Evolutionary conservation across 1,284 basidiomycete genomes (phyloP), one percentile per base, ranked within the genome.

Genomic region (Boletus smithii): DNA sequence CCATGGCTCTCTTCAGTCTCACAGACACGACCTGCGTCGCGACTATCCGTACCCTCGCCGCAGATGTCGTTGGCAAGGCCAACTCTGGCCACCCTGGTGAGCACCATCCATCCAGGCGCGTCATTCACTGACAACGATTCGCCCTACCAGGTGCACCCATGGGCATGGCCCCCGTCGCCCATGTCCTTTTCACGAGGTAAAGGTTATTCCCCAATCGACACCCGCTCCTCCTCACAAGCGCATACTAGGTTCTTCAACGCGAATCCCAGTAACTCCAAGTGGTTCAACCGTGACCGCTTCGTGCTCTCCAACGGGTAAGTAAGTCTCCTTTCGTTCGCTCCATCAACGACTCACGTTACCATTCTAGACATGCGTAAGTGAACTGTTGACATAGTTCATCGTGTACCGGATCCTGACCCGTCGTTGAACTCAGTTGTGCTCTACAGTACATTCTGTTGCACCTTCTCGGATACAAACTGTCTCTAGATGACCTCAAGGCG

Each of bases 51-150:
- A 79, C 81, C 43, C 77, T 86, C 50, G 80, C 85, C 43, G 87
- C 82, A 33, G 84, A 88, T 73, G 73, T 81, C 54, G 83, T 88
- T 42, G 79, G 69, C 50, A 82, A 91, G 72, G 85, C 92, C 63
- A 95, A 95, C 81, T 94, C 91, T 60, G 91, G 91, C 53, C 91
- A 94, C 72, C 91, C 91, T 51, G 90, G 91, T 85, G 47, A 55
- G 68, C 22, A 31, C 27, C 27, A 16, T 14, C 14, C 27, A 5
- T 6, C 17, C 16, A 9, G 7, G 3, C 27, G 30, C 44, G 20
- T 34, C 37, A 41, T 39, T 37, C n/a, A 37, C 45, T 48, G 24
- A 51, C 57, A 46, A 44, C 49, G 36, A 44, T 23, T 32, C 23
- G 4, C 11, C 30, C 27, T 14, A 43, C 45, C 53, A 85, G 87